Evolutionary conservation across 306 rosid genomes (phyloP).

Genomic region (Rubus parviflorus): DNA sequence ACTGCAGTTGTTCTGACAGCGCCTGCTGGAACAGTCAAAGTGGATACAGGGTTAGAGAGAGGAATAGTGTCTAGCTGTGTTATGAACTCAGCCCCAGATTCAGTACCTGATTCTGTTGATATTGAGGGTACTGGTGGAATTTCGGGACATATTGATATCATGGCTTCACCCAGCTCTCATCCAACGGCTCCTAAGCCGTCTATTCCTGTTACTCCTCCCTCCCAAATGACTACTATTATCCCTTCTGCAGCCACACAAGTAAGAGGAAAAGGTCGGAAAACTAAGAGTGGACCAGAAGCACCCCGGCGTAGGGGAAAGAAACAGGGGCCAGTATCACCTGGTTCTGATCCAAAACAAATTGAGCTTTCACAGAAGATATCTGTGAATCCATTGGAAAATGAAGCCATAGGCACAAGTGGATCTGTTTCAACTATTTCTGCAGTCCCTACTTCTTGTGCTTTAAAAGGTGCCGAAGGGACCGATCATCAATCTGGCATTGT

Average conservation of each 20-base stretch:
- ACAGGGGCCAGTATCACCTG: slow-evolving; percentile 47
- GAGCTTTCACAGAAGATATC: slow-evolving; percentile 51
- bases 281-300: slow-evolving; percentile 54
- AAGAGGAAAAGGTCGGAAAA: slow-evolving; percentile 70
- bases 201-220: slow-evolving; percentile 30
- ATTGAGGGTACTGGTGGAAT: slow-evolving; percentile 37
- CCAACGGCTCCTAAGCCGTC: slow-evolving; percentile 40
- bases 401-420: slow-evolving; percentile 42
- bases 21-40: slow-evolving; percentile 47
- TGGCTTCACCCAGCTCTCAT: slow-evolving; percentile 42
- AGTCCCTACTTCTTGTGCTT: slow-evolving; percentile 39
- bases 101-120: slow-evolving; percentile 39
- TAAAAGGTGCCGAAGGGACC: slow-evolving; percentile 33
- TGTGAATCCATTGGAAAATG: slow-evolving; percentile 38
- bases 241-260: slow-evolving; percentile 48
- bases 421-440: slow-evolving; percentile 36
- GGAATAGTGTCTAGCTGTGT: slow-evolving; percentile 42
- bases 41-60: slow-evolving; percentile 44
- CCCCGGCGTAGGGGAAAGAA: slow-evolving; percentile 83
- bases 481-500: slow-evolving; percentile 40
- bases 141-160: slow-evolving; percentile 31
- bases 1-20: slow-evolving; percentile 39
- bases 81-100: slow-evolving; percentile 41
- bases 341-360: slow-evolving; percentile 49
- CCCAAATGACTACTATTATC: slow-evolving; percentile 39